Percentiles rank a stretch among this genome's conserved stretches.
Conservation (phyloP, 139 green algal genomes). For the Chlorella sp. region DNA sequence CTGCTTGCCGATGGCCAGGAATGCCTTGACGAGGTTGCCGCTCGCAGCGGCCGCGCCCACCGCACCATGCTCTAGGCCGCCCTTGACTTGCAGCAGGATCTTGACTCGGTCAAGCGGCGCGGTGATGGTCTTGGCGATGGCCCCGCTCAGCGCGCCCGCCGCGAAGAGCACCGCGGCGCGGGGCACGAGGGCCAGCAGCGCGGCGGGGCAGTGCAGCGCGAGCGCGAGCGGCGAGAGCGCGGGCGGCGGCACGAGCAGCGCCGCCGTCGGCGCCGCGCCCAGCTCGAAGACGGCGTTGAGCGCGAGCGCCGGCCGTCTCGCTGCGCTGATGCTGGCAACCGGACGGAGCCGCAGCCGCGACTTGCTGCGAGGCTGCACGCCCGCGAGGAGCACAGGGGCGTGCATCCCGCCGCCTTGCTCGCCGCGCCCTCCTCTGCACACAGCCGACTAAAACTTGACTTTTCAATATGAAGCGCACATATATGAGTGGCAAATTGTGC, state of each 20-base stretch:
- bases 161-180: slow-evolving; percentile 66
- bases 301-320: neutral
- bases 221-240: slow-evolving; percentile 5
- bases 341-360: no score
- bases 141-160: slow-evolving; percentile 76
- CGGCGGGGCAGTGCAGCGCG: slow-evolving; percentile 26
- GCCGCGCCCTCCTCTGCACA: no score
- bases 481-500: no score
- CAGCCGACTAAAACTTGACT: no score
- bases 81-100: slow-evolving; percentile 66
- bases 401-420: no score
- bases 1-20: slow-evolving; percentile 72
- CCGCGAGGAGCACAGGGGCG: no score
- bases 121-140: slow-evolving; percentile 80
- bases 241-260: neutral
- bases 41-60: slow-evolving; percentile 53
- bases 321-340: neutral
- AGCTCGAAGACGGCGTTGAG: slow-evolving; percentile 8
- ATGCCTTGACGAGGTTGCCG: slow-evolving; percentile 57
- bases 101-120: slow-evolving; percentile 86
- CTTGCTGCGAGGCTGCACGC: no score
- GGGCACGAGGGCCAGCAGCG: slow-evolving; percentile 54
- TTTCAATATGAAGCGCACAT: no score
- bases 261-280: slow-evolving; percentile 3
- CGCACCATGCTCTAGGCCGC: slow-evolving; percentile 52